Percentiles rank a stretch among this genome's conserved stretches.
Evolutionary conservation across 2,329 filamentous ascomycete species (phyloP).

Genomic region (Fusarium clavum): DNA sequence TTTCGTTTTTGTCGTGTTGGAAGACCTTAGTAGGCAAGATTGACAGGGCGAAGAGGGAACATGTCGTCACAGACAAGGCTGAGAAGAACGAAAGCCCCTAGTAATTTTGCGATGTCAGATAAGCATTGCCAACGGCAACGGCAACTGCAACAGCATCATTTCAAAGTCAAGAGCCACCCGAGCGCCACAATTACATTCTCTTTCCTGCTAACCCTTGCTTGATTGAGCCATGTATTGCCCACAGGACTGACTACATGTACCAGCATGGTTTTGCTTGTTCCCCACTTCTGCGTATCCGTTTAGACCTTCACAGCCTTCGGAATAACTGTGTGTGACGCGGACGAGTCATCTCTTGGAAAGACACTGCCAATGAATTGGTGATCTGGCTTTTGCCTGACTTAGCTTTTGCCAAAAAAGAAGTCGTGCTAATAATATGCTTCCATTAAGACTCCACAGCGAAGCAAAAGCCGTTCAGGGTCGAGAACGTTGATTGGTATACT

Average conservation of each 20-base stretch:
- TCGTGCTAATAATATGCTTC: constrained; percentile 3
- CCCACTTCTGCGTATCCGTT: neutral
- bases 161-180: constrained; percentile 15
- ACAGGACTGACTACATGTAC: neutral
- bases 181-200: constrained; percentile 9
- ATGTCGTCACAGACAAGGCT: constrained; percentile 11
- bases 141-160: neutral
- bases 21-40: constrained; percentile 2
- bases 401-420: constrained; percentile 7
- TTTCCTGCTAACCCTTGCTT: neutral
- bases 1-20: neutral
- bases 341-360: neutral
- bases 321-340: neutral
- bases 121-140: constrained; percentile 14
- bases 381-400: constrained; percentile 12
- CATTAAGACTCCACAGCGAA: constrained; percentile 20
- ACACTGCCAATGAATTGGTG: neutral
- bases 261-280: neutral
- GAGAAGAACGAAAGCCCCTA: neutral
- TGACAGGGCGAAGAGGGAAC: constrained; percentile 23
- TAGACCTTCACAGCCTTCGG: neutral
- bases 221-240: neutral
- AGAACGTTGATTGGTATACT: constrained; percentile 34
- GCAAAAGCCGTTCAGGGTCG: constrained; percentile 31
- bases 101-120: constrained; percentile 1